Conservation (phyloP, 1,284 basidiomycete species). For the Rhodotorula sp. region DNA sequence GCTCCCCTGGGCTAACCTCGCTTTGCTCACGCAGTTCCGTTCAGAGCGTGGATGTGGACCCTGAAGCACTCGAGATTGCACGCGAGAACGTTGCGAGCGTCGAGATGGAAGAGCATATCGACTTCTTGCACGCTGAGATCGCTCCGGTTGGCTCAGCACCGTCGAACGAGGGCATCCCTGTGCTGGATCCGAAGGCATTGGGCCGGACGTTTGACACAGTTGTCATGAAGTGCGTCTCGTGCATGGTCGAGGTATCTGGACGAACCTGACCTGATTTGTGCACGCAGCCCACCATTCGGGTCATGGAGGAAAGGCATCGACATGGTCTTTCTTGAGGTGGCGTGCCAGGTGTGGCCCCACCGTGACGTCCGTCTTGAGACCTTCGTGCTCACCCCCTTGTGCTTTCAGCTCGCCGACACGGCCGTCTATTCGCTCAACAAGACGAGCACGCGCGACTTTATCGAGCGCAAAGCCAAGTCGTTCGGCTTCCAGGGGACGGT, state of each 20-base stretch:
- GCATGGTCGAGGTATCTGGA: not conserved
- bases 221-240: slow-evolving; percentile 39
- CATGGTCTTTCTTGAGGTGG: slow-evolving; percentile 46
- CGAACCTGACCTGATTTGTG: too few relatives aligned
- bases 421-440: slow-evolving; percentile 47
- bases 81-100: slow-evolving; percentile 40
- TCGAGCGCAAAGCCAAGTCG: slow-evolving; percentile 40
- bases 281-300: slow-evolving; percentile 44
- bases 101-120: slow-evolving; percentile 45
- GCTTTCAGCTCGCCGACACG: slow-evolving; percentile 37
- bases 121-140: slow-evolving; percentile 39
- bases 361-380: not conserved
- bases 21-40: slow-evolving; percentile 33
- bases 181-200: slow-evolving; percentile 14
- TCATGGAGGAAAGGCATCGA: slow-evolving; percentile 46
- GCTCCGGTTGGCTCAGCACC: not conserved
- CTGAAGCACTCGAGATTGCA: slow-evolving; percentile 41
- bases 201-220: slow-evolving; percentile 38
- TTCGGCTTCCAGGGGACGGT: slow-evolving; percentile 45
- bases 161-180: not conserved
- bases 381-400: rapidly evolving
- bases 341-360: slow-evolving; percentile 34
- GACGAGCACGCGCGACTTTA: slow-evolving; percentile 44
- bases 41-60: slow-evolving; percentile 43
- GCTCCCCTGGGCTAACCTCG: not conserved